Evolutionary conservation across 495 filamentous ascomycete genomes (phyloP).

Genomic region (Penicillium odoratum): DNA sequence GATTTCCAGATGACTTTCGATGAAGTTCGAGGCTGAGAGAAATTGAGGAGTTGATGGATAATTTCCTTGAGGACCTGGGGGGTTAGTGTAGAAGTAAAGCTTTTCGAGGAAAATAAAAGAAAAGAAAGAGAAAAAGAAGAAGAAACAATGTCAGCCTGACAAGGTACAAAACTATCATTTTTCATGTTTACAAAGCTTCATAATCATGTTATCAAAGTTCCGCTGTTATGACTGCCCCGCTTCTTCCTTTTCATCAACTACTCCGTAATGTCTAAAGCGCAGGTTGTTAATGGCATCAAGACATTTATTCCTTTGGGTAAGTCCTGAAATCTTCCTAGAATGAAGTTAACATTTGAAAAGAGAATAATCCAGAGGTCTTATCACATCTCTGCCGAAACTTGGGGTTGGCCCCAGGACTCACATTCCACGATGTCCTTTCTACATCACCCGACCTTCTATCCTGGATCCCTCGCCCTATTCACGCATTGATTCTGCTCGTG

Average conservation of each 20-base stretch:
- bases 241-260: not conserved
- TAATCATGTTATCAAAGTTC: not conserved
- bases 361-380: constrained; percentile 65
- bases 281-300: constrained; percentile 32
- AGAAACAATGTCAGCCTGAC: too few species aligned
- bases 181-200: too few species aligned
- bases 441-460: constrained; percentile 56
- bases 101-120: too few species aligned
- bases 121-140: too few species aligned
- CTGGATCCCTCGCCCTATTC: constrained; percentile 56
- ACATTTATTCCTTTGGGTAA: constrained; percentile 44
- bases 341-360: constrained; percentile 27
- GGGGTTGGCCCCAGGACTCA: constrained; percentile 48
- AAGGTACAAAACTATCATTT: too few species aligned
- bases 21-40: not conserved
- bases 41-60: not conserved
- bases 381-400: constrained; percentile 53
- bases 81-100: not conserved
- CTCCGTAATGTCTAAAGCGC: constrained; percentile 26
- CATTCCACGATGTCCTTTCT: constrained; percentile 60
- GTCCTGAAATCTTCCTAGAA: not conserved
- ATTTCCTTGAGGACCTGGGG: not conserved
- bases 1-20: not conserved
- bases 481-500: constrained; percentile 59
- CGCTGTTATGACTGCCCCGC: not conserved